Evolutionary conservation across 2,329 filamentous ascomycete genomes (phyloP), one percentile per base, ranked within the genome.

Genomic region (Arthrobotrys megalospora): DNA sequence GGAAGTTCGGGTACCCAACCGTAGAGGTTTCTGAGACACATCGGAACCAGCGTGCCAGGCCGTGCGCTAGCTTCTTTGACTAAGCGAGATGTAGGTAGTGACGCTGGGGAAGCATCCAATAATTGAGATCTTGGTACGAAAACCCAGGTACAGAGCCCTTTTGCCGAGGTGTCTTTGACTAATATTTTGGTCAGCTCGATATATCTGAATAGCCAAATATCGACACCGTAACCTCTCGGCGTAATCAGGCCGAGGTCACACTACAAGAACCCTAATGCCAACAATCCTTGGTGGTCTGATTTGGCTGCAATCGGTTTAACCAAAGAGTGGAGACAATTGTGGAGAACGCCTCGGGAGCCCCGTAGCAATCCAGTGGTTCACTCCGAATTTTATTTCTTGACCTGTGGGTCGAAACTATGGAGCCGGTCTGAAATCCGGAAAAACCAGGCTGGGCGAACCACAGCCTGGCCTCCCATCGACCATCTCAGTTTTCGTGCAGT

Each of bases 331-430:
- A 43, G 64, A 62, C 58, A 10, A 63, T 16, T 28, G 73, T 77
- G 73, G 73, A 71, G 73, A 71, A 75, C 65, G 60, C 60, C 69
- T 70, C 73, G 73, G 73, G 73, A 77, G 73, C 73, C 73, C 72
- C 72, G 65, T 67, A 64, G 64, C 60, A 64, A 69, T 70, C 72
- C 73, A 70, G 48, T 67, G 73, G 73, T 77, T 77, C 73, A 43
- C 64, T 41, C 24, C 41, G 60, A 43, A 60, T 71, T 77, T 65
- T 64, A 65, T 70, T 70, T 70, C 65, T 70, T 69, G 58, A 69
- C 63, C 58, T 75, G 47, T 70, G 72, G 65, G 70, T 70, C 71
- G 38, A 64, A 69, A 71, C 45, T 45, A 65, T 55, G 68, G 68
- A 50, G 68, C 58, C 43, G 68, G 68, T 55, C 47, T 64, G 21